phyloP scores from a whole-genome alignment of 2,329 filamentous ascomycete genomes.

The Biscogniauxia mediterranea region DNA sequence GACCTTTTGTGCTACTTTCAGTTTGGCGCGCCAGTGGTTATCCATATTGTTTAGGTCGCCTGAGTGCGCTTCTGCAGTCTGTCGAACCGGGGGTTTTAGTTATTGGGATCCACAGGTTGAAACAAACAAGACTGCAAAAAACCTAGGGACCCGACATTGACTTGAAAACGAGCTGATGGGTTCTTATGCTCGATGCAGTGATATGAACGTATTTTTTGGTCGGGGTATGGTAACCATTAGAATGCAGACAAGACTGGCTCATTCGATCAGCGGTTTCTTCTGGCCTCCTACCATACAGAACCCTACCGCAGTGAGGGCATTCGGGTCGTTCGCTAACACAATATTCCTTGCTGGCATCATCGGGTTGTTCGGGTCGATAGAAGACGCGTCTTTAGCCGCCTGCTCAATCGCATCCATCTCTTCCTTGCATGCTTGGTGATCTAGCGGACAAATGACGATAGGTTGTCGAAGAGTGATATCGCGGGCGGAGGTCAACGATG shows the following conservation, averaged over 20 bases:
- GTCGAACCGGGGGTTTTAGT: background rate
- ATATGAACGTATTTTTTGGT: background rate
- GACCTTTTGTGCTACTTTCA: background rate
- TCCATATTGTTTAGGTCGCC: background rate
- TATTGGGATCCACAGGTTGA: background rate
- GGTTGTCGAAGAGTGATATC: constrained; percentile 88
- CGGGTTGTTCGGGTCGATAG: constrained; percentile 84
- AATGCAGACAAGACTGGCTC: constrained; percentile 21
- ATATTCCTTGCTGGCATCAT: constrained; percentile 88
- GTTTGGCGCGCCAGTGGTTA: background rate
- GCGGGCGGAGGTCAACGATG: constrained; percentile 79
- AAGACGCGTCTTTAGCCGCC: constrained; percentile 86
- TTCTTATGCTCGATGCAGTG: background rate
- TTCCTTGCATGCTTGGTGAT: constrained; percentile 93
- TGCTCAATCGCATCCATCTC: constrained; percentile 99
- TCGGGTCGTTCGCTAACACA: constrained; percentile 72
- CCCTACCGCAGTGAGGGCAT: constrained; percentile 59
- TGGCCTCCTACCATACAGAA: constrained; percentile 62
- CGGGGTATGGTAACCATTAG: background rate
- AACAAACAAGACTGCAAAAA: background rate
- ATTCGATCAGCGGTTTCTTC: constrained; percentile 66
- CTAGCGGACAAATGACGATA: constrained; percentile 93
- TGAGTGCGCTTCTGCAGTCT: background rate
- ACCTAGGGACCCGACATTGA: background rate
- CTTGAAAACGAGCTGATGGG: background rate